Base-by-base conservation (phyloP, 768 basidiomycete genomes). In the Lanmaoa pseudosensibilis region DNA sequence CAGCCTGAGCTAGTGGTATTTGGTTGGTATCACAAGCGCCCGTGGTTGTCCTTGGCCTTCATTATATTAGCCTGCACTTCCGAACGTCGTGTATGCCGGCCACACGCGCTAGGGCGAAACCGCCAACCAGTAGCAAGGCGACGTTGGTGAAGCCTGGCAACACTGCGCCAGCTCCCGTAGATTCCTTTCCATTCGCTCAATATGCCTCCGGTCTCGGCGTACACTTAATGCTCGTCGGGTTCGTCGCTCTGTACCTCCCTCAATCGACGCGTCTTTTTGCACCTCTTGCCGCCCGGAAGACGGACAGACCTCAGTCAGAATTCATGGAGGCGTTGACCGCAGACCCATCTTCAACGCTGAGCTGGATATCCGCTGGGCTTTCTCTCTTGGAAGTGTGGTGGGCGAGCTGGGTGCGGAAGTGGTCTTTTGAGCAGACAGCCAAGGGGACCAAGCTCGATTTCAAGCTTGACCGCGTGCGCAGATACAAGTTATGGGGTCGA, bases 201-300 rank as follows among this genome's bases (percentile, higher is more conserved):
- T 90, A 90, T 73, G 79, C 81, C 54, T 85, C 88, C 32, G 72
- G 83, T 25, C 82, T 90, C 21, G 85, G 84, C 44, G 84, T 90
- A 8, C 86, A 88, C 66, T 77, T 82, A 2, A 77, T 81, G 16
- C 82, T 92, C 9, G 77, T 91, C 58, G 72, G 75, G 3, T 92
- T 90, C 69, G 77, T 80, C 13, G 82, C 82, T 1, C 75, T 92
- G 51, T 85, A 83, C 68, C 77, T 92, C n/a, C 91, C 90, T n/a
- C 81, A 80, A 48, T 82, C 80, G 18, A 75, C 78, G 3, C 74
- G 77, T 44, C 65, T 84, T 25, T 74, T 77, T 55, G 73, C 71
- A 13, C 64, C 76, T n/a, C 70, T 72, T 32, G 65, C 64, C 3
- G 65, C 70, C 11, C 57, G 63, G 47, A 63, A 71, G 65, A 70